Base-by-base conservation (phyloP, 2,329 filamentous ascomycete species). In the Trichoderma citrinoviride region DNA sequence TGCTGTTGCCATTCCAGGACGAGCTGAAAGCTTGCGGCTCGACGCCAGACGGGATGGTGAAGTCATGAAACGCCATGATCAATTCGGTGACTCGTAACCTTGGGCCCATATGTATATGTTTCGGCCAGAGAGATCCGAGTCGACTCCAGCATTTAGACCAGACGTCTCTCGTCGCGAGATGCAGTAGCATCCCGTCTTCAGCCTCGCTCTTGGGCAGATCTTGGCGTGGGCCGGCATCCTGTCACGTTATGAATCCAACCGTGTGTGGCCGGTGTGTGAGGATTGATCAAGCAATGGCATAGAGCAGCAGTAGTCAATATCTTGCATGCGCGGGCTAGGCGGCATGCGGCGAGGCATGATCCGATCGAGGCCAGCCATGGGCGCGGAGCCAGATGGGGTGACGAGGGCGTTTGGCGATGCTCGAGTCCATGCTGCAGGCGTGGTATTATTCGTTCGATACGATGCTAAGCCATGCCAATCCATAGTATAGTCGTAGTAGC, bases 121-220 rank as follows among this genome's bases (percentile, higher is more conserved):
- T 62, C 58, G 58, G 58, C 58, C 49, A 53, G 15, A 44, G 47
- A 53, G 47, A 62, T 62, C 58, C 49, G 58, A 54, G 49, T 54
- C 37, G 49, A 54, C 58, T 62, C 58, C 49, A 62, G 58, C 49
- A 46, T 53, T 41, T 46, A 62, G 52, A 40, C 46, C 58, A 62
- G 53, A 62, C 58, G n/a, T 54, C 40, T 46, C 23, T 44, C 40
- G 58, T 62, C 58, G 47, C 47, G 47, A 62, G 58, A 49, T 62
- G 58, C 58, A 62, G 58, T 62, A 62, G 58, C 58, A 62, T 62
- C 58, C 58, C 58, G 58, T 62, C 29, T 33, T 62, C 58, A 62
- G 58, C 58, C 58, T 62, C 58, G 47, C 40, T 37, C 49, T 33
- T 54, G 58, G 58, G 47, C n/a, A 54, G 58, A 62, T 62, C 58